Evolutionary conservation across 495 filamentous ascomycete species (phyloP).

Genomic region (Penicillium atrosanguineum): DNA sequence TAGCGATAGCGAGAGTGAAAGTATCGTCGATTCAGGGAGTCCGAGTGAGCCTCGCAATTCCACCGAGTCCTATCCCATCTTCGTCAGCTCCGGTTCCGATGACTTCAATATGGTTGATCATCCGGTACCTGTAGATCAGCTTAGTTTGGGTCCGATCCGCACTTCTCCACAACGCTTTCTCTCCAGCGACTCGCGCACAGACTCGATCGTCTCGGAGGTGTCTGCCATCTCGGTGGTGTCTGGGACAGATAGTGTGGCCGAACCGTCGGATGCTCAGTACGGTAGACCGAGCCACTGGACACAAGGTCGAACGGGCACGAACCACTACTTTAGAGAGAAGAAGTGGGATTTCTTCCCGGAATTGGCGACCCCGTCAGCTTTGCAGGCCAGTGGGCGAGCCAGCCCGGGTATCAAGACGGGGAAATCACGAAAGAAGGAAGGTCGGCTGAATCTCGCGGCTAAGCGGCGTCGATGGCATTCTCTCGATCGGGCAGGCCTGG

Average conservation of each 20-base stretch:
- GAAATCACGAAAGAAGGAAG: constrained; percentile 27
- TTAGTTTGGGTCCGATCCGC: constrained; percentile 10
- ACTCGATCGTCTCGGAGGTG: constrained; percentile 2
- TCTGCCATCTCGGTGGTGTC: background rate
- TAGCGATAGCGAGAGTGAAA: constrained; percentile 31
- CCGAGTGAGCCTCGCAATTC: constrained; percentile 31
- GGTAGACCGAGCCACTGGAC: constrained; percentile 24
- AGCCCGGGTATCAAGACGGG: constrained; percentile 1
- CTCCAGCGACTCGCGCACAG: constrained; percentile 10
- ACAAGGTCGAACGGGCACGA: constrained; percentile 27
- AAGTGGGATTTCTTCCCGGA: constrained; percentile 52
- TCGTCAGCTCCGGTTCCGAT: constrained; percentile 36
- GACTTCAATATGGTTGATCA: constrained; percentile 31
- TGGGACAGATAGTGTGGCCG: background rate
- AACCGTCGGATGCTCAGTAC: constrained; percentile 26
- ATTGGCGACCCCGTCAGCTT: constrained; percentile 31
- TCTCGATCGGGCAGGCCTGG: constrained; percentile 22
- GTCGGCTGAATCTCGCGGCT: constrained; percentile 25
- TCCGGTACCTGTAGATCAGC: constrained; percentile 17
- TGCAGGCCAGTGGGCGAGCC: constrained; percentile 16
- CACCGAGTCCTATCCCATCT: constrained; percentile 37
- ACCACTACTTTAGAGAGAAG: constrained; percentile 49
- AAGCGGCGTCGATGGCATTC: constrained; percentile 26
- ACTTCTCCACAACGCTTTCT: constrained; percentile 12
- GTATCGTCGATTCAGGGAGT: constrained; percentile 28